phyloP scores from a whole-genome alignment of 2,329 filamentous ascomycete species.

The Botrytis pseudocinerea region DNA sequence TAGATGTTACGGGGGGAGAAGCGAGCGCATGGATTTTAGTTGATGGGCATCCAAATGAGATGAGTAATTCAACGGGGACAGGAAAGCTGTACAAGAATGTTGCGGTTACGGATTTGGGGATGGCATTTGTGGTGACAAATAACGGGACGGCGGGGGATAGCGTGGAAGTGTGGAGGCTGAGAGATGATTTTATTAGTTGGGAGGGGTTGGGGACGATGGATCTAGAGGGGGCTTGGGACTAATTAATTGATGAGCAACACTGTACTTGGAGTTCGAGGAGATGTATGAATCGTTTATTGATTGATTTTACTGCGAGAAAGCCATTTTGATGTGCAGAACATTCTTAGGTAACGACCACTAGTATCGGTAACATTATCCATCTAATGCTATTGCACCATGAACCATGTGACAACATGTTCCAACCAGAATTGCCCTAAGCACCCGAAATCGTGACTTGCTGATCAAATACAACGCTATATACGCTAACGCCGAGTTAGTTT shows the following conservation, averaged over 20 bases:
- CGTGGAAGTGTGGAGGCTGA: no score
- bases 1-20: no score
- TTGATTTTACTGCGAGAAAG: background rate
- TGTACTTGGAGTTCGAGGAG: background rate
- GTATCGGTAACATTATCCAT: background rate
- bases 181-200: no score
- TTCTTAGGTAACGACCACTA: background rate
- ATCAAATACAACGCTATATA: background rate
- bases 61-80: no score
- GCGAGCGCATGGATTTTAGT: no score
- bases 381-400: background rate
- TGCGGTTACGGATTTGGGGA: no score
- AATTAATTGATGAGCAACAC: background rate
- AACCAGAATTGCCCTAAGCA: background rate
- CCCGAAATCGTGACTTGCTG: accelerated
- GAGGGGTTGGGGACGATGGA: no score
- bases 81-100: no score
- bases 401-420: background rate
- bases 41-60: no score
- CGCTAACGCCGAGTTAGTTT: background rate
- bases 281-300: background rate
- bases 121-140: no score
- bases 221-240: background rate
- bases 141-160: no score
- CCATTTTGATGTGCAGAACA: accelerated